Conservation (phyloP, 1,284 basidiomycete genomes). For the Wolfiporia cocos region DNA sequence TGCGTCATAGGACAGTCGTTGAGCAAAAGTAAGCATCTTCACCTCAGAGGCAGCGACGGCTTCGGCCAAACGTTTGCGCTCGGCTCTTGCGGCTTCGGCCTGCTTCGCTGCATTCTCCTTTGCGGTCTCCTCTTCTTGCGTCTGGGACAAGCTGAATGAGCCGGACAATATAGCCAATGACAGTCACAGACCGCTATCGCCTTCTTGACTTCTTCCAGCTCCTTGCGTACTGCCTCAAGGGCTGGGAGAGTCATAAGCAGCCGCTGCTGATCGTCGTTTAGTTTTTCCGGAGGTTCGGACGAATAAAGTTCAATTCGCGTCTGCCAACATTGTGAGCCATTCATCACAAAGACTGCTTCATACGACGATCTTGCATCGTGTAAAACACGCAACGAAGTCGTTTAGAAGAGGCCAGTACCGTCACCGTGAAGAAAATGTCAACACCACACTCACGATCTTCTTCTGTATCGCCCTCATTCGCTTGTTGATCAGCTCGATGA, state of each 20-base stretch:
- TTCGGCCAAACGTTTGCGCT: constrained; percentile 45
- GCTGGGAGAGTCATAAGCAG: constrained; percentile 63
- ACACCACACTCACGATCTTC: constrained; percentile 69
- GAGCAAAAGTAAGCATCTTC: too few species aligned
- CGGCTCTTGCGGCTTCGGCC: constrained; percentile 46
- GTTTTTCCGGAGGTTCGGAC: constrained; percentile 53
- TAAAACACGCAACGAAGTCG: too few species aligned
- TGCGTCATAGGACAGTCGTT: neutral
- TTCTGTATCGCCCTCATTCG: constrained; percentile 70
- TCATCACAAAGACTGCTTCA: neutral
- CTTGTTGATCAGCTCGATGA: constrained; percentile 74
- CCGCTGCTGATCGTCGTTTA: constrained; percentile 82
- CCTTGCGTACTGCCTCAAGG: constrained; percentile 72
- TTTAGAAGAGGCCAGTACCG: too few species aligned
- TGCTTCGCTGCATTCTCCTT: constrained; percentile 49
- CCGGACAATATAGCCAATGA: neutral
- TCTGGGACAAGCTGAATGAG: constrained; percentile 30
- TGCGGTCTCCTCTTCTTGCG: constrained; percentile 56
- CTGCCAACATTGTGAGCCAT: constrained; percentile 32
- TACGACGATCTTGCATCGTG: too few species aligned
- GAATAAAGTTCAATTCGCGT: constrained; percentile 68
- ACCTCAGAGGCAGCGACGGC: constrained; percentile 60
- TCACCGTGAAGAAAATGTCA: too few species aligned
- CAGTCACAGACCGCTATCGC: constrained; percentile 60
- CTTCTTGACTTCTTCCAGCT: constrained; percentile 77